Percentiles rank a stretch among this genome's conserved stretches.
Conservation (phyloP, 805 yeast genomes). For the Metschnikowia gruessii region DNA sequence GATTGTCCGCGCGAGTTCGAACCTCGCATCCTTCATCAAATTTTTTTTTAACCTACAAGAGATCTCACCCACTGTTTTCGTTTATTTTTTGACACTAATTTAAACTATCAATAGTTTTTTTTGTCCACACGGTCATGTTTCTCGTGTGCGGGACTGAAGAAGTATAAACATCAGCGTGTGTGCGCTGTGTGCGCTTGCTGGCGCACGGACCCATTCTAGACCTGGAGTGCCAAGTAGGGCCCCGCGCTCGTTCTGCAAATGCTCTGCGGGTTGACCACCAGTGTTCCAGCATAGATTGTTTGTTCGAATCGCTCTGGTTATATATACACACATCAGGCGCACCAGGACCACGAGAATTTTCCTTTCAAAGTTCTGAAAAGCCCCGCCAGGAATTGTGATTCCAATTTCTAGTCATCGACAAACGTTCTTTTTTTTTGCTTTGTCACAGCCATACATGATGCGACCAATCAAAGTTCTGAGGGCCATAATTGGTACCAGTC, state of each 20-base stretch:
- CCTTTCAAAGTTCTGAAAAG: background rate
- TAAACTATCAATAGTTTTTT: too few species aligned
- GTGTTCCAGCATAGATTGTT: background rate
- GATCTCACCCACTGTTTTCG: too few species aligned
- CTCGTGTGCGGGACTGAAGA: too few species aligned
- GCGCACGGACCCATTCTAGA: too few species aligned
- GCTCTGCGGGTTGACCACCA: conserved; percentile 5
- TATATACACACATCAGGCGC: conserved; percentile 6
- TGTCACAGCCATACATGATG: background rate
- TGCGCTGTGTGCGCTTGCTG: too few species aligned
- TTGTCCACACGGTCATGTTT: too few species aligned
- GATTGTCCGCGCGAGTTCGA: conserved; percentile 52
- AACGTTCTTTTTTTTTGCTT: background rate
- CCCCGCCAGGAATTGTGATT: background rate
- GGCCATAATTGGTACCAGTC: conserved; percentile 13
- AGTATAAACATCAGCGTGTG: too few species aligned
- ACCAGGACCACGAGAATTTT: conserved; percentile 1
- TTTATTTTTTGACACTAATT: too few species aligned
- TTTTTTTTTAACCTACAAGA: background rate
- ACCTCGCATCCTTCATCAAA: conserved; percentile 49
- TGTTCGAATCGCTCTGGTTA: background rate
- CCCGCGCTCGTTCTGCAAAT: conserved; percentile 2
- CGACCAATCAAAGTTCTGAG: conserved; percentile 14
- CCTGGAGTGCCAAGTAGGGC: background rate
- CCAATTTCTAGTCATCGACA: background rate